A percentile compares a stretch with the other conserved stretches of the same genome.
phyloP scores from a whole-genome alignment of 2,329 filamentous ascomycete genomes.

The Tolypocladium ovalisporum region DNA sequence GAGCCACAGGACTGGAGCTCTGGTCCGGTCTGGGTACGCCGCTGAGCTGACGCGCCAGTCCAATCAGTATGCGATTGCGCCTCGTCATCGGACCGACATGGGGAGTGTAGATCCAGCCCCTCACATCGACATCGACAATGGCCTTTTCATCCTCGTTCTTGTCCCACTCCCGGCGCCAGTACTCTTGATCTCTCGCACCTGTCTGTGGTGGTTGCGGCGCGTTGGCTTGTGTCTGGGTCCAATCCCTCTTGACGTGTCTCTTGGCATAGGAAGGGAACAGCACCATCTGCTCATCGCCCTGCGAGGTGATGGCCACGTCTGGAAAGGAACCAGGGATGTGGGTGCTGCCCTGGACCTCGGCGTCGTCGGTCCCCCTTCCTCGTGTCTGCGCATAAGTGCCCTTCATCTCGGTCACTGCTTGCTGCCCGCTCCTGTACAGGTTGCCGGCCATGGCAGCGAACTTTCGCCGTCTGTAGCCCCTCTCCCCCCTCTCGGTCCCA shows the following conservation, averaged over 20 bases:
- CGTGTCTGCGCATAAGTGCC: conserved; percentile 48
- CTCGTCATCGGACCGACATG: conserved; percentile 75
- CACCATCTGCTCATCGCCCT: conserved; percentile 84
- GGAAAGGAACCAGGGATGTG: conserved; percentile 69
- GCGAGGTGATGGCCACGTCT: conserved; percentile 68
- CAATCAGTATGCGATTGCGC: conserved; percentile 77
- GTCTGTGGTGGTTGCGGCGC: conserved; percentile 20
- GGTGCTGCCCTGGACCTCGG: conserved; percentile 18
- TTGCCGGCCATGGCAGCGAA: conserved; percentile 54
- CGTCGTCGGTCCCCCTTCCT: conserved; percentile 18
- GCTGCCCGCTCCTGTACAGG: conserved; percentile 44
- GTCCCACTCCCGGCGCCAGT: conserved; percentile 71
- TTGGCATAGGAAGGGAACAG: conserved; percentile 91
- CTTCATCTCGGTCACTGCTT: conserved; percentile 46
- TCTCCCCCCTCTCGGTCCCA: conserved; percentile 32
- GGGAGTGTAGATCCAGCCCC: conserved; percentile 90
- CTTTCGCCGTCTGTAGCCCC: conserved; percentile 66
- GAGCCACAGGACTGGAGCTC: conserved; percentile 5
- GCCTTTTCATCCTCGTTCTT: conserved; percentile 71
- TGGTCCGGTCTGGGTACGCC: conserved; percentile 55
- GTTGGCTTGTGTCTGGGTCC: conserved; percentile 17
- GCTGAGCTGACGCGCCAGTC: conserved; percentile 76
- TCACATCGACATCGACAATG: conserved; percentile 85
- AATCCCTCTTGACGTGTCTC: conserved; percentile 47
- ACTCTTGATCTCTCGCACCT: conserved; percentile 52